phyloP scores from a whole-genome alignment of 2,329 filamentous ascomycete genomes.

The Juglanconis juglandina region DNA sequence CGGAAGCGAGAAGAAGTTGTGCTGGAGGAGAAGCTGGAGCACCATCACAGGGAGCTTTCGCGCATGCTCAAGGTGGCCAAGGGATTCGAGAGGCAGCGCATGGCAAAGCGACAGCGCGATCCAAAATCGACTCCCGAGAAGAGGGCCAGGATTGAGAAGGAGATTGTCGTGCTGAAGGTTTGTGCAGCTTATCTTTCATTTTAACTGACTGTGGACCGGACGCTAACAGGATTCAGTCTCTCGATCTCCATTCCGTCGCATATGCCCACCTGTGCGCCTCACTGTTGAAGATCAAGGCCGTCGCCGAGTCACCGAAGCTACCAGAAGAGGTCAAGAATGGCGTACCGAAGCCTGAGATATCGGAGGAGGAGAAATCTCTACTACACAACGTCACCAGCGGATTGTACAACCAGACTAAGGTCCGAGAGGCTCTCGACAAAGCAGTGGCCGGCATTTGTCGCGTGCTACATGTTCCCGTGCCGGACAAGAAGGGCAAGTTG shows the following conservation, averaged over 20 bases:
- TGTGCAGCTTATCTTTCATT: neutral
- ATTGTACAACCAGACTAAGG: conserved; percentile 50
- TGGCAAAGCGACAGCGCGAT: conserved; percentile 57
- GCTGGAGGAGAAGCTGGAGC: conserved; percentile 23
- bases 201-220: too few species aligned
- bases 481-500: conserved; percentile 39
- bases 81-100: conserved; percentile 74
- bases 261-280: conserved; percentile 54
- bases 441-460: conserved; percentile 48
- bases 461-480: conserved; percentile 44
- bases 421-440: conserved; percentile 46
- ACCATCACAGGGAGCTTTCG: conserved; percentile 57
- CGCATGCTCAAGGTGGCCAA: conserved; percentile 70
- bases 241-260: conserved; percentile 56
- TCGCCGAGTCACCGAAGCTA: conserved; percentile 49
- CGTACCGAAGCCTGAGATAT: conserved; percentile 47
- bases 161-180: conserved; percentile 55
- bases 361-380: conserved; percentile 48
- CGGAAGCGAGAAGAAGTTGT: conserved; percentile 50
- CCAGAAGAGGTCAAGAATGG: conserved; percentile 45
- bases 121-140: conserved; percentile 45
- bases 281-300: conserved; percentile 50
- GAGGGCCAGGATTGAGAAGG: conserved; percentile 59
- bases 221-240: conserved; percentile 31
- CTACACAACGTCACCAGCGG: conserved; percentile 60